Base-by-base conservation (phyloP, 805 yeast species). In the Scheffersomyces ergatensis region DNA sequence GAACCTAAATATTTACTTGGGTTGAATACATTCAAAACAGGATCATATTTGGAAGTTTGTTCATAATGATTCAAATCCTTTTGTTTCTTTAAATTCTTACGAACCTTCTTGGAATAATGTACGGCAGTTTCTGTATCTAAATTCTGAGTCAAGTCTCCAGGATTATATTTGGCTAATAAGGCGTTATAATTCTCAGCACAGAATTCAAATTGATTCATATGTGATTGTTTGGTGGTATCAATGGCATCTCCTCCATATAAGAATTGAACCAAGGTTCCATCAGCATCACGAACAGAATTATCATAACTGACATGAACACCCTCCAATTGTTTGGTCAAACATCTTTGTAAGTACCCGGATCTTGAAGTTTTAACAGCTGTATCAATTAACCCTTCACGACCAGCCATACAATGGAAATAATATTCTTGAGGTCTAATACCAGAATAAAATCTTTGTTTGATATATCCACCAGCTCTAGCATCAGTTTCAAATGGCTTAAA, bases 391-490 rank as follows among this genome's bases (percentile, higher is more conserved):
- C 99, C 99, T 76, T 93, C 99, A 75, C 99, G 85, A 70, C 99
- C 99, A 41, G 99, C 99, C 99, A 93, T 93, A 76, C 98, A 93
- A 72, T 93, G 99, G 93, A 95, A 93, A 63, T 90, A 93, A 69
- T 95, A 93, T 66, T 93, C 99, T 69, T 93, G 99, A 4, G 99
- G 99, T 63, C 88, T 82, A 53, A 93, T 86, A 65, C 99, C 99
- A 31, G 97, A 89, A 64, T 89, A 95, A 82, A 93, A 93, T 54
- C 99, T 85, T 47, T 95, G 92, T 63, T 92, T 87, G 60, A 93
- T 88, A 63, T 89, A 93, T 41, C 99, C 99, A 75, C 99, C 99
- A 19, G 99, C 97, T 63, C 95, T 79, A 1, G 97, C 96, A 63
- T 89, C 92, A 13, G 99, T 93, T 61, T 95, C 99, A 59, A 80